A percentile compares a stretch with the other conserved stretches of the same genome.
These are phyloP conservation scores for Theobroma grandiflorum DNA, from an alignment of 441 rosid species.

Conservation along the genomic window DNA sequence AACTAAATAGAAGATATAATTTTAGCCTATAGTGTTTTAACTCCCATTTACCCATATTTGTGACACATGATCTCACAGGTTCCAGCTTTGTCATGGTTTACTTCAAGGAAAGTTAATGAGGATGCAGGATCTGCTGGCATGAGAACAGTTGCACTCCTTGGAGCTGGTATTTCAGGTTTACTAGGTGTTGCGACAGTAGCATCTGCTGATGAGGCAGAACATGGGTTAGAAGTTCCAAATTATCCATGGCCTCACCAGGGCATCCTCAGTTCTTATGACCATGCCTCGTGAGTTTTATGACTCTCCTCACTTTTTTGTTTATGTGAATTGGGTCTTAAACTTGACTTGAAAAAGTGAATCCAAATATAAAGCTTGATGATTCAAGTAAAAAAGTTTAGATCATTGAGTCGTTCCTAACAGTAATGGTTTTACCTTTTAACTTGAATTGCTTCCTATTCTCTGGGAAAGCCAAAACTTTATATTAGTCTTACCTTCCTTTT, in stretches of 20 bases:
- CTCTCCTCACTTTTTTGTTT: conserved; percentile 17
- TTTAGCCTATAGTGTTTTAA: not conserved
- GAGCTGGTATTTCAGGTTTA: conserved; percentile 91
- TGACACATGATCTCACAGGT: conserved; percentile 51
- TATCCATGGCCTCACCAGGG: conserved; percentile 99
- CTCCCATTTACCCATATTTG: conserved; percentile 9
- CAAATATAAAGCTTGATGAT: not conserved
- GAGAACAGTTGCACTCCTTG: conserved; percentile 72
- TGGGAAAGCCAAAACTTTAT: not conserved
- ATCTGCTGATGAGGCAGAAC: conserved; percentile 99
- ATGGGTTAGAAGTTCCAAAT: conserved; percentile 79
- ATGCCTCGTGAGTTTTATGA: conserved; percentile 85
- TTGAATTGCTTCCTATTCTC: not conserved
- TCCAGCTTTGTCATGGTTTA: conserved; percentile 59
- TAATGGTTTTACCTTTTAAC: not conserved
- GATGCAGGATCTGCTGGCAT: conserved; percentile 65
- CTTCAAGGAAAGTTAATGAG: conserved; percentile 71
- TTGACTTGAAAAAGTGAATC: not conserved
- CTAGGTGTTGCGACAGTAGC: conserved; percentile 83
- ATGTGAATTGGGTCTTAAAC: conserved; percentile 1
- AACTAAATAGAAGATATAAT: not conserved
- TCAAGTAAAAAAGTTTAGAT: not conserved
- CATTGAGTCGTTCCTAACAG: not conserved
- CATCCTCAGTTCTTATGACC: conserved; percentile 98
- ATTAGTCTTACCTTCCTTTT: not conserved